Evolutionary conservation across 257 asterid species (phyloP).

Genomic region (Nicotiana attenuata): DNA sequence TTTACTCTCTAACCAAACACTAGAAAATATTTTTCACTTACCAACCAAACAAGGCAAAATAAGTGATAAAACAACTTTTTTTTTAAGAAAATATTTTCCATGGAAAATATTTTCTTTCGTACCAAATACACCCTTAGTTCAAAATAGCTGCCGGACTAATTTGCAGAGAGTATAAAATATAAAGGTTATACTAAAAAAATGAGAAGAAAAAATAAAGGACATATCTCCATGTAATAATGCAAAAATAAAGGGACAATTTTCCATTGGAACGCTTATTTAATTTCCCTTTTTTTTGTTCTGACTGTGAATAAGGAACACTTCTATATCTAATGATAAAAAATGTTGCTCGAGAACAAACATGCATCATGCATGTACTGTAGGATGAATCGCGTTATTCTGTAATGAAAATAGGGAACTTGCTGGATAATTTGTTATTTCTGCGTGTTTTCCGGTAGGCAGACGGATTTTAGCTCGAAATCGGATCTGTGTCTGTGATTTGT

Average conservation of each 20-base stretch:
- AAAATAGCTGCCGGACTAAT: not conserved
- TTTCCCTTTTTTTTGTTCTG: no score
- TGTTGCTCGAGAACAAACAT: not conserved
- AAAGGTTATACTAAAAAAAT: not conserved
- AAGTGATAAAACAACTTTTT: no score
- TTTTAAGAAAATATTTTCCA: no score
- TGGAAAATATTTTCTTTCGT: no score
- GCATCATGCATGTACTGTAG: not conserved
- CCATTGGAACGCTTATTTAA: no score
- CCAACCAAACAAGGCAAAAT: no score
- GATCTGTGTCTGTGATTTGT: not conserved
- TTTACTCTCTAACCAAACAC: no score
- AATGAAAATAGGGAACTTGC: not conserved
- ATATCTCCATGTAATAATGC: no score
- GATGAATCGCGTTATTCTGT: not conserved
- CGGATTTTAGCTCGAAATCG: not conserved
- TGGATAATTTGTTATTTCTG: not conserved
- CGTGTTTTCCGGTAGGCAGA: constrained; percentile 1
- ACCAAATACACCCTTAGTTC: not conserved
- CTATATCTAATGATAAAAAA: not conserved
- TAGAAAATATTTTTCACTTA: no score
- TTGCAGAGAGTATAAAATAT: not conserved
- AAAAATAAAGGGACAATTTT: no score
- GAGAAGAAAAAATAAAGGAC: not conserved
- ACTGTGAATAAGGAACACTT: not conserved